phyloP scores from a whole-genome alignment of 345 rosid species.

The Corchorus olitorius region DNA sequence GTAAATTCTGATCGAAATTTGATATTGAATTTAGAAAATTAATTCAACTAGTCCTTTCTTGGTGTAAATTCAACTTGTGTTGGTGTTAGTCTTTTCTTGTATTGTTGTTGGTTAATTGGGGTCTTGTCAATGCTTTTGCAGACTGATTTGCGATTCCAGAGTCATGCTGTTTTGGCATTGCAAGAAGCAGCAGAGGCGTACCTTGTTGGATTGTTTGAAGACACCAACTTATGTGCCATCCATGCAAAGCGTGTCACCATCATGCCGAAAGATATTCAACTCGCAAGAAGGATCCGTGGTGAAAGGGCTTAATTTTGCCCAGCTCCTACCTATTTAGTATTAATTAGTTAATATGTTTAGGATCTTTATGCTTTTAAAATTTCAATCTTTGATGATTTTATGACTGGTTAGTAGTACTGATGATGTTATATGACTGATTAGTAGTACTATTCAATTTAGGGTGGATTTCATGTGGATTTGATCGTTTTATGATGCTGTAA shows the following conservation, averaged over 20 bases:
- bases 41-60: too few relatives aligned
- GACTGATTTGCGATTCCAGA: constrained; percentile 91
- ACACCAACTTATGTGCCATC: constrained; percentile 87
- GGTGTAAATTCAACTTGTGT: too few relatives aligned
- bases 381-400: too few relatives aligned
- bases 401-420: too few relatives aligned
- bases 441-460: not conserved
- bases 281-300: constrained; percentile 83
- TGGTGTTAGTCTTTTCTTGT: too few relatives aligned
- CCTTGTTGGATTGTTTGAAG: constrained; percentile 86
- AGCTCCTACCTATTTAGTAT: not conserved
- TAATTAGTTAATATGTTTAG: not conserved
- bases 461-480: not conserved
- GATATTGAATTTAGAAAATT: not conserved
- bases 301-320: constrained; percentile 63
- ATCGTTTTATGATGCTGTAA: not conserved
- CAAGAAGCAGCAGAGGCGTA: constrained; percentile 97
- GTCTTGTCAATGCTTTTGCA: constrained; percentile 19
- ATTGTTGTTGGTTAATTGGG: not conserved
- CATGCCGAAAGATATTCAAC: constrained; percentile 89
- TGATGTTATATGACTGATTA: too few relatives aligned
- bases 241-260: constrained; percentile 90
- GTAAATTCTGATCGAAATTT: constrained; percentile 18
- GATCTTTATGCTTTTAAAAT: not conserved
- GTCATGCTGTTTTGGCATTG: constrained; percentile 85